Base-by-base conservation (phyloP, 371 early-diverging fungal species). In the Circinella umbellata region DNA sequence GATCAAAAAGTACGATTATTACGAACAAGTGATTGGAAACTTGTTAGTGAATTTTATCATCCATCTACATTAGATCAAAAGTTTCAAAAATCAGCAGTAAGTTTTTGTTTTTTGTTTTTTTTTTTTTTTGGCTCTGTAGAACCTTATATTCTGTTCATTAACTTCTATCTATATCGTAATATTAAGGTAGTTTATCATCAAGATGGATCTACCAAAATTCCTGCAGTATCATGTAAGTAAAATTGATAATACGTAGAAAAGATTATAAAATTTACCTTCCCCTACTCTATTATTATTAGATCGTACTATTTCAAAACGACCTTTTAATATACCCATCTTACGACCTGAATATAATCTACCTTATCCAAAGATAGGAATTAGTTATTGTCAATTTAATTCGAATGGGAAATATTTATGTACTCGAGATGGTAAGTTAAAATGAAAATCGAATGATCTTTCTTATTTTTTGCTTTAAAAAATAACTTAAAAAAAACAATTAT, bases 1-100 rank as follows among this genome's bases (percentile, higher is more conserved):
- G 95, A 96, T 80, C 83, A 90, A 69, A 89, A 87, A 73, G 89
- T 93, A 72, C 69, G 68, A 6, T 61, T 75, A 79, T 46, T 73
- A 83, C 37, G 86, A 80, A 73, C 73, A 79, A 63, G 79, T 63
- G 85, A 86, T 0, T 90, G 88, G 88, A 72, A 79, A 35, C 79
- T 86, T 9, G 42, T 85, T 34, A 69, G 80, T 18, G 79, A 78
- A 15, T 76, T 89, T n/a, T 48, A 66, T 5, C 89, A 87, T 79
- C 75, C 84, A 14, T 20, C 69, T 6, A 38, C 60, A n/a, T 14
- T 66, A 11, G 39, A 61, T 35, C 60, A 57, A 18, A 38, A 15
- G 13, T 53, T 46, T 48, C 36, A 57, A 59, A 18, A 47, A 13
- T 35, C 38, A 34, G 27, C 17, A 42, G 49, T 54, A n/a, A 27